Evolutionary conservation across 345 rosid species (phyloP), one percentile per base, ranked within the genome.

Genomic region (Abelmoschus esculentus): DNA sequence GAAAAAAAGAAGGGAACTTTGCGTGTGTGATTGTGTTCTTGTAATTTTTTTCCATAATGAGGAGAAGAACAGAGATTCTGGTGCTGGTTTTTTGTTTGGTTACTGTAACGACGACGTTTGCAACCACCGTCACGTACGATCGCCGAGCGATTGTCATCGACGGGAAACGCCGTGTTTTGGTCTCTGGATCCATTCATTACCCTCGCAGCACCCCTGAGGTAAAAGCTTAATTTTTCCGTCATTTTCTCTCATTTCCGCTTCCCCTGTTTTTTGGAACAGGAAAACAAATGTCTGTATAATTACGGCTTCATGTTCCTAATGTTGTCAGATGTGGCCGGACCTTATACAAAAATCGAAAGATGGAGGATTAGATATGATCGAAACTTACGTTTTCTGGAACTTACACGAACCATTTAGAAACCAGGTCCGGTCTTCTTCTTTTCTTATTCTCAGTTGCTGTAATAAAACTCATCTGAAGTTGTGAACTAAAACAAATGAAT

Each of bases 131-230:
- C 72, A 86, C 90, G 63, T 93, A 93, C 76, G 97, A 93, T 76
- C 87, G 85, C 70, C 74, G 95, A 29, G 89, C 98, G 18, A 28
- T 93, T 70, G 80, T 91, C 67, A 80, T 93, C 74, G 91, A 81
- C 66, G 98, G 98, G 17, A 86, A 86, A 62, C 80, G 95, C 61
- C 81, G 87, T 58, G 80, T 93, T 70, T 75, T 93, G 69, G 67
- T 91, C 73, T 91, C 98, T 52, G 98, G 98, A 29, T 88, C 98
- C 69, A 91, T 93, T 80, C 98, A 93, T 77, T 93, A 93, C 74
- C 98, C 98, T 19, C 92, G 98, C 42, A 93, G 98, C 70, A 86
- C 96, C 42, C 91, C 95, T 1, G 93, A 93, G 83, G 98, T 93
- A 53, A 29, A 18, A 29, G 5, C 7, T 7, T 44, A 10, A 22